Evolutionary conservation across 176 grass and related monocot genomes (phyloP).

Genomic region (Dendrocalamus sinicus): DNA sequence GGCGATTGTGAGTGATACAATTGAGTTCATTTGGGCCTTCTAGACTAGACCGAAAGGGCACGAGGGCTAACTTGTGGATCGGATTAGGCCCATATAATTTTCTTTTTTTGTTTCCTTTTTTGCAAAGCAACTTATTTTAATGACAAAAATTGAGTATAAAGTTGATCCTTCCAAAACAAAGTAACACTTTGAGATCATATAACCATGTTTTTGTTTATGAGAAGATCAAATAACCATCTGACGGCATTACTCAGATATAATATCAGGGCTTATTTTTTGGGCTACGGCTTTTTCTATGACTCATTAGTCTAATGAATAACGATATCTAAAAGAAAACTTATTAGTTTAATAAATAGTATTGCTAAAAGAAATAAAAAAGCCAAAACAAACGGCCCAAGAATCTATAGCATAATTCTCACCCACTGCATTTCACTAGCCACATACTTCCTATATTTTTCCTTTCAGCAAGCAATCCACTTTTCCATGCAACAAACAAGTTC

Average conservation of each 20-base stretch:
- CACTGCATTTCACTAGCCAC: not conserved
- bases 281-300: too few species aligned
- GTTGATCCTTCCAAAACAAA: not conserved
- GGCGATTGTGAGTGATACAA: too few species aligned
- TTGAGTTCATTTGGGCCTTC: constrained; percentile 13
- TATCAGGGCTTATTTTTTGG: not conserved
- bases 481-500: not conserved
- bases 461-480: not conserved
- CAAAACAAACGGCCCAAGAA: not conserved
- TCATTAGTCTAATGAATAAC: too few species aligned
- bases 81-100: not conserved
- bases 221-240: not conserved
- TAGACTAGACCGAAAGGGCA: not conserved
- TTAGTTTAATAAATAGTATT: too few species aligned
- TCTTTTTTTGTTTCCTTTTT: not conserved
- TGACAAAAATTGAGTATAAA: not conserved
- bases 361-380: too few species aligned
- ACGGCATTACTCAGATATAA: not conserved
- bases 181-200: not conserved
- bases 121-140: not conserved
- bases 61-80: not conserved
- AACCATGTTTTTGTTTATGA: not conserved
- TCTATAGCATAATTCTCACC: not conserved
- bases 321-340: too few species aligned
- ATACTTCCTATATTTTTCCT: not conserved